Base-by-base conservation (phyloP, 2,329 filamentous ascomycete species). In the Penicillium sp. region DNA sequence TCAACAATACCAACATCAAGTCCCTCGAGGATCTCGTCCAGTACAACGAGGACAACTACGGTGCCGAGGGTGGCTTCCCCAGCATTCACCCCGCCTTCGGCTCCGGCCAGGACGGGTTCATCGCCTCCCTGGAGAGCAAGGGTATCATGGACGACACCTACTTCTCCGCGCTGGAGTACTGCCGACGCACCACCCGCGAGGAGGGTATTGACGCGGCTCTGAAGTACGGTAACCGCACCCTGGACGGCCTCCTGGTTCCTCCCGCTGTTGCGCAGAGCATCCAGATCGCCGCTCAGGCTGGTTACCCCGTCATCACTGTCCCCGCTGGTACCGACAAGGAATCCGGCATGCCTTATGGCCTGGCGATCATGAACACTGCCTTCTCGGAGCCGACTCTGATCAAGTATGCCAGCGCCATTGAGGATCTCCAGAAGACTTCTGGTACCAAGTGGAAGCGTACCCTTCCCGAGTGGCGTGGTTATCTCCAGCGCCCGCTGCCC, bases 271-370 rank as follows among this genome's bases (percentile, higher is more conserved):
- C 83, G 0, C 87, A 90, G 71, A 84, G 84, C 4, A 86, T 86
- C 61, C 86, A 90, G 73, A 84, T 90, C 59, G 87, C 88, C 0
- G 89, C 90, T 0, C 88, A 92, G 74, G 90, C 89, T 5, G 89
- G 89, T 0, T 92, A 92, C 69, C 89, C 89, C 0, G 82, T 90
- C 69, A 80, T 92, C 52, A 90, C 89, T 0, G 70, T 92, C 1
- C 89, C 89, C 0, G 86, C 82, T 0, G 87, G 87, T 1, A 76
- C 85, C 6, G 79, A 83, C 63, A 64, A 73, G 9, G 75, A 62
- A 13, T 82, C 81, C 3, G 84, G 85, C 6, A 87, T 88, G 83
- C 85, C 85, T 0, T 87, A 86, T 61, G 85, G 86, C 1, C 70
- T 89, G 27, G 84, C 79, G 0, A 77, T 89, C 3, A 81, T 85